Base-by-base conservation (phyloP, 2,329 filamentous ascomycete species). In the Cordyceps tenuipes region DNA sequence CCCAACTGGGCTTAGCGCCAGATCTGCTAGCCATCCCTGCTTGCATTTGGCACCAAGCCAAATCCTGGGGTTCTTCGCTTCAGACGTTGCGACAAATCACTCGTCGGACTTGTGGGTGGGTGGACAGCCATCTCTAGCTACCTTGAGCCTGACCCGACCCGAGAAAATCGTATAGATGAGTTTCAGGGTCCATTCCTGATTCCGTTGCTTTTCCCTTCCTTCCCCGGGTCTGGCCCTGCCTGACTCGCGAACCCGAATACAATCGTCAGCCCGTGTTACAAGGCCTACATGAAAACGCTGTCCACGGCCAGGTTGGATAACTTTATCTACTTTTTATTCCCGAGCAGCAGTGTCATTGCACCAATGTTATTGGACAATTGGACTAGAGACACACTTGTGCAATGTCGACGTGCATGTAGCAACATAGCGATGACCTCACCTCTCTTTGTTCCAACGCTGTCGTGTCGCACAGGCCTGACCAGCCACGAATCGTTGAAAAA, bases 1-100 rank as follows among this genome's bases (percentile, higher is more conserved):
- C 51, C 26, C 9, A 21, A 21, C 46, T 57, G 26, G 46, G 46
- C 17, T 46, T 59, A 59, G 56, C 56, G 56, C 39, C 39, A 50
- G 56, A 59, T 59, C 56, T 44, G 48, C 5, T 48, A 13, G 34
- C 34, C 34, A 36, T 36, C 10, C 34, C 12, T 36, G 34, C 34
- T 12, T 36, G 34, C 34, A 29, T 29, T 29, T 29, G 29, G 29
- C 29, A 51, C 44, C 56, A 58, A 58, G 5, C 47, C 21, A 36
- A 59, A 46, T 59, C 47, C n/a, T 48, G 56, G 44, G 48, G 47
- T 44, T 26, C 9, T 36, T 52, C 31, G 55, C 36, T 13, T 17
- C 39, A 23, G 21, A 12, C 31, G 41, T 26, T 13, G 8, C 19
- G 29, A n/a, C 39, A 39, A 51, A 59, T 59, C 47, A 48, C 47